These are phyloP conservation scores for Prunus mongolica DNA, from an alignment of 306 rosid genomes.

Conservation along the genomic window DNA sequence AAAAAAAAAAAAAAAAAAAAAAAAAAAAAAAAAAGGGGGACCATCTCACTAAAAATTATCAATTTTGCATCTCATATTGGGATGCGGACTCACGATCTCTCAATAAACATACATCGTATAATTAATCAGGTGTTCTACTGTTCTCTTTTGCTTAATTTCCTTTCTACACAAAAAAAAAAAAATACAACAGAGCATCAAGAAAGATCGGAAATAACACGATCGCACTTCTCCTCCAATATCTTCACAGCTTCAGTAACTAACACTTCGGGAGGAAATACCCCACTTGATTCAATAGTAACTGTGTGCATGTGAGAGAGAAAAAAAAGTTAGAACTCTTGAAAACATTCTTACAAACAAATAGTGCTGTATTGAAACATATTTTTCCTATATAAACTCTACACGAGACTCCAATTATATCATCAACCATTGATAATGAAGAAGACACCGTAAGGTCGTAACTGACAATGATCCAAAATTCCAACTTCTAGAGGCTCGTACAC, in stretches of 20 bases:
- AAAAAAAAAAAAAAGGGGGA: too few relatives aligned
- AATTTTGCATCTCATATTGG: background rate
- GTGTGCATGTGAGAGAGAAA: background rate
- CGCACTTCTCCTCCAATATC: constrained; percentile 94
- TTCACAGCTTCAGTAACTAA: constrained; percentile 89
- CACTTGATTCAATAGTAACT: constrained; percentile 91
- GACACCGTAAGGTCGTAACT: background rate
- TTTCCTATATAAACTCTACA: background rate
- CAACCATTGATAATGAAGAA: background rate
- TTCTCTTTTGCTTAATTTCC: background rate
- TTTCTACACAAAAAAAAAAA: background rate
- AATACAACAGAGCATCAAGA: constrained; percentile 32
- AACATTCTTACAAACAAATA: background rate
- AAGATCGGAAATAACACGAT: constrained; percentile 77
- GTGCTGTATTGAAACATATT: background rate
- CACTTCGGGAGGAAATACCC: constrained; percentile 76
- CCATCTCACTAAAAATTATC: background rate
- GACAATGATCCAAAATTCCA: background rate
- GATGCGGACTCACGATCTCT: background rate
- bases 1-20: too few relatives aligned
- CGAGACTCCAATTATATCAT: background rate
- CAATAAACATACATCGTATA: background rate
- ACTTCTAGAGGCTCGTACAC: background rate
- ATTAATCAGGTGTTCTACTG: background rate
- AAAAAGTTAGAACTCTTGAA: background rate